These are phyloP conservation scores for Ceratopteris richardii DNA, from an alignment of 75 land plant genomes.

Conservation along the genomic window DNA sequence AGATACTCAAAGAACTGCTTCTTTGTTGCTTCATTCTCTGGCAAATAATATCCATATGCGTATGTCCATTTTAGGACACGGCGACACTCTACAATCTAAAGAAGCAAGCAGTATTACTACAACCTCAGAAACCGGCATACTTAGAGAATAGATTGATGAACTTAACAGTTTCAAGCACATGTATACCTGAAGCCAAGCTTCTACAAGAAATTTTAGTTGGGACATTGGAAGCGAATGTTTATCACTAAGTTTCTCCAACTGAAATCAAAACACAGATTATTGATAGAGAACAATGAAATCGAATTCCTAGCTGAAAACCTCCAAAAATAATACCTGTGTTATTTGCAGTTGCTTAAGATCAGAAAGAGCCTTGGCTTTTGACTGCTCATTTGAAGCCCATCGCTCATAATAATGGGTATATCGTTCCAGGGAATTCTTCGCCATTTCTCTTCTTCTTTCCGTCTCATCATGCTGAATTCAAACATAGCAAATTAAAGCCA, in stretches of 20 bases:
- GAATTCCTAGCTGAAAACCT: neutral
- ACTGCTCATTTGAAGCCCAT: conserved; percentile 18
- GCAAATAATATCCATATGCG: conserved; percentile 36
- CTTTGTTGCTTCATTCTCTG: conserved; percentile 36
- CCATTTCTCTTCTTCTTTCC: conserved; percentile 10
- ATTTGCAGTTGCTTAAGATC: neutral
- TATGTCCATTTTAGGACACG: conserved; percentile 45
- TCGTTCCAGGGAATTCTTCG: conserved; percentile 13
- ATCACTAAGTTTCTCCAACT: conserved; percentile 17
- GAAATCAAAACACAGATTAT: neutral
- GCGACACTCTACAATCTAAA: conserved; percentile 13
- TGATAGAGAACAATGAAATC: neutral
- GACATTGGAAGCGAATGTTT: conserved; percentile 3
- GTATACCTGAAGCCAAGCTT: conserved; percentile 27
- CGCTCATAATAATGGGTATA: conserved; percentile 18
- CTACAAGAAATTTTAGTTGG: conserved; percentile 16
- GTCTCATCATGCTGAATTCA: conserved; percentile 16
- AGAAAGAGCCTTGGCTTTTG: neutral
- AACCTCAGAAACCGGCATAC: too few relatives aligned
- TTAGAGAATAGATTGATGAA: too few relatives aligned
- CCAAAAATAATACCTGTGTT: neutral
- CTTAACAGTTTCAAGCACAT: neutral
- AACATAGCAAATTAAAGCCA: neutral
- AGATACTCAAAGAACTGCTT: conserved; percentile 38
- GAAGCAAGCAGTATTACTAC: neutral